Evolutionary conservation across 768 basidiomycete species (phyloP), one percentile per base, ranked within the genome.

Genomic region (Lyophyllum decastes): DNA sequence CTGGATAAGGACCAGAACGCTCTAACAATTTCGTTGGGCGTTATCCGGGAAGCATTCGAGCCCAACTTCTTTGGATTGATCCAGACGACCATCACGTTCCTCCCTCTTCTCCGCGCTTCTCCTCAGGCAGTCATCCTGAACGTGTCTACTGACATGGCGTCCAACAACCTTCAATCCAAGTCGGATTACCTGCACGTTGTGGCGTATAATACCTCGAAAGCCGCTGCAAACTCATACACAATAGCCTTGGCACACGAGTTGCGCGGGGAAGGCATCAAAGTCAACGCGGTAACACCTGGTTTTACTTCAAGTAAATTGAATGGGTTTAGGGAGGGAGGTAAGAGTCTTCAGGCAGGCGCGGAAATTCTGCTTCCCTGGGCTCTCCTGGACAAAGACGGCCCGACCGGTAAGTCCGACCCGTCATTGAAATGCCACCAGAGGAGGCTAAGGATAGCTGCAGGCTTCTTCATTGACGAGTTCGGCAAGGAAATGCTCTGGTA

Each of bases 171-270:
- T 43, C 74, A 76, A 63, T 71, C 78, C 7, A 57, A 62, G 21
- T 68, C 70, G 2, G 61, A 73, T 26, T 14, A 40, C 22, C 58
- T 75, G 14, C 76, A 79, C 62, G 52, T 71, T 21, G 72, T 75
- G 25, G 79, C 78, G 8, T 90, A 89, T 66, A 89, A 89, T 62
- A 84, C 87, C 1, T 86, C 83, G 59, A 90, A 90, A 72, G 87
- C 83, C 0, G 89, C 89, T 8, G 84, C 82, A 0, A 84, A 86
- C 46, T 80, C 81, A 43, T 82, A 89, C 49, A 73, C 79, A 0
- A 84, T 83, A 56, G 82, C 81, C 1, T 73, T 90, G n/a, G 85
- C 88, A 0, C 78, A 82, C 16, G 87, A 89, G 68, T 78, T 89
- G 73, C 78, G 76, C 2, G 62, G 68, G 19, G 73, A 78, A 54